Conservation (phyloP, 768 basidiomycete genomes). For the Tylopilus balloui region DNA sequence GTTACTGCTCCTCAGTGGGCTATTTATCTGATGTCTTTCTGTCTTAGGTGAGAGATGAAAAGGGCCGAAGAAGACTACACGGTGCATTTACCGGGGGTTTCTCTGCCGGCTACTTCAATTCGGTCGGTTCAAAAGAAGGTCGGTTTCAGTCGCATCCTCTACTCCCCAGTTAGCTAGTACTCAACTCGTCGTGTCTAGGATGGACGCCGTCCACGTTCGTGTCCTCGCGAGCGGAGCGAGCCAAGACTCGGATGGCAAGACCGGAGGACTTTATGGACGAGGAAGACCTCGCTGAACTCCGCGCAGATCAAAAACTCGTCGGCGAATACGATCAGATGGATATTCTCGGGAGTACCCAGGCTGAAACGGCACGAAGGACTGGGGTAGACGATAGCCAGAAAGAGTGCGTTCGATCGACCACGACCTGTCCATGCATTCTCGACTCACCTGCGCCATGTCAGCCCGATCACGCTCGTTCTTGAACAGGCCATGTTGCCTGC, state of each 20-base stretch:
- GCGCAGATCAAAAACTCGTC: conserved; percentile 67
- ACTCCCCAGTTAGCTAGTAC: not conserved
- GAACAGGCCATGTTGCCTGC: conserved; percentile 66
- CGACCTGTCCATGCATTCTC: not conserved
- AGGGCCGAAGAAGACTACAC: conserved; percentile 88
- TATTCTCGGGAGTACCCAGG: conserved; percentile 52
- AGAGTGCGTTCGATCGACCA: conserved; percentile 19
- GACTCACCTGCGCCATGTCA: conserved; percentile 26
- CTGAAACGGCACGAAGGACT: conserved; percentile 35
- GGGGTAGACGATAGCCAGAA: conserved; percentile 41
- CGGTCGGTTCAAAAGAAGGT: conserved; percentile 96
- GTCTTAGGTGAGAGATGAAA: conserved; percentile 81
- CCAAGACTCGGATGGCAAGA: conserved; percentile 49
- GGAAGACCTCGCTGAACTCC: conserved; percentile 84
- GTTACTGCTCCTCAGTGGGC: conserved; percentile 23
- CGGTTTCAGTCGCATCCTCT: conserved; percentile 9
- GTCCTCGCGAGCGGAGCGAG: conserved; percentile 77
- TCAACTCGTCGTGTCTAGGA: conserved; percentile 48
- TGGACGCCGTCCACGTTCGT: conserved; percentile 93
- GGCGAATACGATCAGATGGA: conserved; percentile 80
- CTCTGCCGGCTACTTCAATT: conserved; percentile 96
- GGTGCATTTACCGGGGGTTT: conserved; percentile 99
- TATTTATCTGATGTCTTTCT: conserved; percentile 15
- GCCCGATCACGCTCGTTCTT: conserved; percentile 60
- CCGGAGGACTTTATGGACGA: conserved; percentile 99